Base-by-base conservation (phyloP, 192 early-diverging fungal species). In the Linnemannia exigua region DNA sequence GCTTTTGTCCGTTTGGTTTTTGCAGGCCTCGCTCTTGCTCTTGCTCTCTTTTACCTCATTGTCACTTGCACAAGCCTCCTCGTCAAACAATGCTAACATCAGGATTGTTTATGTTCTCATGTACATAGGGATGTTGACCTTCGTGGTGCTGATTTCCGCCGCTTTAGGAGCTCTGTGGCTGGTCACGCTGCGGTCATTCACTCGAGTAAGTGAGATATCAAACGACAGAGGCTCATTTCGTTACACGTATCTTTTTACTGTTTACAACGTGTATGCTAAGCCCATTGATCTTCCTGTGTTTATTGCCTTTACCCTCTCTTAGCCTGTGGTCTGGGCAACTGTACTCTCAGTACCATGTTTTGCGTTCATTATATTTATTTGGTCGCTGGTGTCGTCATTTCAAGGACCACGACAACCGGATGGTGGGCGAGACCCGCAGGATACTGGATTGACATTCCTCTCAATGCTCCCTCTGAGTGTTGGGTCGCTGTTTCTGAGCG, bases 321-420 rank as follows among this genome's bases (percentile, higher is more conserved):
- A 88, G 82, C 74, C 86, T 70, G 87, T 91, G 22, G 89, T 93
- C 3, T 93, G 90, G 91, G 82, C 85, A 11, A 91, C 90, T 3
- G 79, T 93, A 12, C 72, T 88, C 9, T 67, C 77, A 31, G 88
- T 93, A 6, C 91, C 92, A 19, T 68, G 88, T 19, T 73, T 86
- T 22, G 77, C 88, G 3, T 31, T 88, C 17, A 81, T 52, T 9
- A 87, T 90, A 67, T 91, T 93, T 79, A 67, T 93, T 48, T 93
- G 92, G 92, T 87, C 88, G 22, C 7, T 91, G 7, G 78, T 87
- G 25, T 88, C 89, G 46, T 90, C 89, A 28, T 89, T 91, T 25
- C 84, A 90, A 37, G 84, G 84, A 28, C 79, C 81, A 9, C 78
- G 77, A 75, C 46, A 67, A 44, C 80, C 87, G 31, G 86, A 82